Evolutionary conservation across 2,329 filamentous ascomycete genomes (phyloP).

Genomic region (Epichloe gansuensis): DNA sequence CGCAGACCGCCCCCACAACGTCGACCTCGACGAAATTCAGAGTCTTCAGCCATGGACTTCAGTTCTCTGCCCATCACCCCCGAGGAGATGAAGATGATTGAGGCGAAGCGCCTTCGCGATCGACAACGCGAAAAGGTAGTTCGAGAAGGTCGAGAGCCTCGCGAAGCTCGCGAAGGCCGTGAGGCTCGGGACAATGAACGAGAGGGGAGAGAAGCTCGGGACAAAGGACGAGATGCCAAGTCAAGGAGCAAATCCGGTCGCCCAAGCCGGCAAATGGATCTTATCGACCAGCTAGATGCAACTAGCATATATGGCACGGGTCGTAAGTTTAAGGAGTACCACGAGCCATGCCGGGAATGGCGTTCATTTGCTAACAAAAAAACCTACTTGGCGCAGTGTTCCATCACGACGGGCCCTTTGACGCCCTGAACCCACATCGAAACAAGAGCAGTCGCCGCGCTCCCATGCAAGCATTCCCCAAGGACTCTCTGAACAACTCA

Average conservation of each 20-base stretch:
- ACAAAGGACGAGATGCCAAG: constrained; percentile 22
- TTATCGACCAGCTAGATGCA: constrained; percentile 94
- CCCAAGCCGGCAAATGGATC: constrained; percentile 51
- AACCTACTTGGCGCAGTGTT: constrained; percentile 51
- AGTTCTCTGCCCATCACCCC: constrained; percentile 46
- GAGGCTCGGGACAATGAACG: constrained; percentile 28
- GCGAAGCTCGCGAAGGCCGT: constrained; percentile 25
- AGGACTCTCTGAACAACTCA: constrained; percentile 83
- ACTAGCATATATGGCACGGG: constrained; percentile 92
- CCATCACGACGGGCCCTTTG: constrained; percentile 94
- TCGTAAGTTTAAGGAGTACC: constrained; percentile 41
- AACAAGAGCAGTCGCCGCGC: constrained; percentile 75
- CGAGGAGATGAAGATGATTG: constrained; percentile 31
- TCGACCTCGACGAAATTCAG: constrained; percentile 61
- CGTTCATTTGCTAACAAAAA: neutral
- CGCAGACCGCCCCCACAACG: constrained; percentile 24
- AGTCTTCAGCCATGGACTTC: constrained; percentile 56
- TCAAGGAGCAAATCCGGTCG: constrained; percentile 37
- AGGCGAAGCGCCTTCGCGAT: constrained; percentile 18
- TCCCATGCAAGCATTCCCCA: constrained; percentile 93
- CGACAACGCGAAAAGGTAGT: constrained; percentile 11
- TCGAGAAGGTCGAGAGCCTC: constrained; percentile 8
- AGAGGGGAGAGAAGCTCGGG: constrained; percentile 32
- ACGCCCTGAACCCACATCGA: constrained; percentile 88
- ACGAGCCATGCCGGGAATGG: neutral